Evolutionary conservation across 129 eudicot genomes (phyloP).

Genomic region (Lactuca saligna): DNA sequence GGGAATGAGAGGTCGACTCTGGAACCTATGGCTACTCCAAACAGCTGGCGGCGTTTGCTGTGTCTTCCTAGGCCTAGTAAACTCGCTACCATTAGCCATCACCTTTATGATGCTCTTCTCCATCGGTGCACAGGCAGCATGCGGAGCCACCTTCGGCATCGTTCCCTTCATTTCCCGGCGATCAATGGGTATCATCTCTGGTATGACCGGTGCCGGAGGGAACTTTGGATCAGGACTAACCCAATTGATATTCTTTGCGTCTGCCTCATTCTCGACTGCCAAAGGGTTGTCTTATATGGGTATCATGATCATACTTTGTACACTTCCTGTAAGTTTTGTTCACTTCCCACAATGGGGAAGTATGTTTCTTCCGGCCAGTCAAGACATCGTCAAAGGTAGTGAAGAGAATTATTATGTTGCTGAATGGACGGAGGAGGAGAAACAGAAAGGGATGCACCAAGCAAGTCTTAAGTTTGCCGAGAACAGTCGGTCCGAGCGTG

Average conservation of each 20-base stretch:
- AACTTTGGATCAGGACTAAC: slow-evolving; percentile 59
- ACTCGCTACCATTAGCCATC: slow-evolving; percentile 41
- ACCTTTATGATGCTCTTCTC: neutral
- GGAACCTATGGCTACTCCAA: neutral
- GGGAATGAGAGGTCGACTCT: neutral
- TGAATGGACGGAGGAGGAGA: neutral
- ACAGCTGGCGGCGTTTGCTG: slow-evolving; percentile 34
- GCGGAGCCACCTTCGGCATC: neutral
- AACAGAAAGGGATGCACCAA: slow-evolving; percentile 5
- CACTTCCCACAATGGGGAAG: neutral
- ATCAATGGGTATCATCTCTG: neutral
- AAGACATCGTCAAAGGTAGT: neutral
- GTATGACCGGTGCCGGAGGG: slow-evolving; percentile 56
- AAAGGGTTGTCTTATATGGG: slow-evolving; percentile 25
- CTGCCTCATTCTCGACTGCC: slow-evolving; percentile 38
- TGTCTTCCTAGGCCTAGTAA: slow-evolving; percentile 47
- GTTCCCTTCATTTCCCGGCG: neutral
- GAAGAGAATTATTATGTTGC: neutral
- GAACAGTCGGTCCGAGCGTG: slow-evolving; percentile 25
- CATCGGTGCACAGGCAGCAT: neutral
- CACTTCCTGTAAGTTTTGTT: neutral
- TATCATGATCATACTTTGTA: neutral
- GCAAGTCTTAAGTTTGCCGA: slow-evolving; percentile 24
- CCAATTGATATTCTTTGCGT: slow-evolving; percentile 53
- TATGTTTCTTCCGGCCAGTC: neutral